Base-by-base conservation (phyloP, 768 basidiomycete species). In the Mycena alexandri region DNA sequence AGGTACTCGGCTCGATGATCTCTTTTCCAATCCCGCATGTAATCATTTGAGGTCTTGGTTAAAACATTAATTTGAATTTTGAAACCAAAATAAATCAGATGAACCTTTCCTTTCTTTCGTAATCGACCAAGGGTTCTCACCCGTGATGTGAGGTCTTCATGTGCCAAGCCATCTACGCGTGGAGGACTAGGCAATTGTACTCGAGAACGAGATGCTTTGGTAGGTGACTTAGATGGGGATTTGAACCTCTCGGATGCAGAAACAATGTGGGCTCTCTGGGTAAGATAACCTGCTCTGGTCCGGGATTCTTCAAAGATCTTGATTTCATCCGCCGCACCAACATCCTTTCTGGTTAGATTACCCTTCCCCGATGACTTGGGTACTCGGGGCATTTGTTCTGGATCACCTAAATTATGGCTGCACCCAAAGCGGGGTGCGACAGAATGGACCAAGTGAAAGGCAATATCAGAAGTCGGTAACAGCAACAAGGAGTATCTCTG, bases 21-120 rank as follows among this genome's bases (percentile, higher is more conserved):
- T 16, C 3, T 22, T 17, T 51, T 33, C 50, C 50, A 51, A 33
- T 34, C 24, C 25, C 19, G 25, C 50, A 51, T 29, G 29, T 51
- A 51, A 19, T 51, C 33, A 51, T 51, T 51, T 13, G 50, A 51
- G 19, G 50, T 51, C 50, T 51, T 22, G n/a, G n/a, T n/a, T n/a
- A n/a, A n/a, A n/a, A n/a, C n/a, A n/a, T n/a, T n/a, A n/a, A n/a
- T n/a, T n/a, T n/a, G n/a, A n/a, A n/a, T n/a, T n/a, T n/a, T n/a
- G n/a, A n/a, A n/a, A n/a, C n/a, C n/a, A n/a, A n/a, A n/a, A n/a
- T n/a, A n/a, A n/a, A n/a, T n/a, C n/a, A n/a, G n/a, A n/a, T n/a
- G n/a, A n/a, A 36, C 38, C 38, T 38, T 38, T 38, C 38, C 38
- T 38, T 14, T 38, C 38, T 38, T 38, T 9, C 38, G 10, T 14